phyloP scores from a whole-genome alignment of 139 green algal genomes.

The Tetraselmis chui region DNA sequence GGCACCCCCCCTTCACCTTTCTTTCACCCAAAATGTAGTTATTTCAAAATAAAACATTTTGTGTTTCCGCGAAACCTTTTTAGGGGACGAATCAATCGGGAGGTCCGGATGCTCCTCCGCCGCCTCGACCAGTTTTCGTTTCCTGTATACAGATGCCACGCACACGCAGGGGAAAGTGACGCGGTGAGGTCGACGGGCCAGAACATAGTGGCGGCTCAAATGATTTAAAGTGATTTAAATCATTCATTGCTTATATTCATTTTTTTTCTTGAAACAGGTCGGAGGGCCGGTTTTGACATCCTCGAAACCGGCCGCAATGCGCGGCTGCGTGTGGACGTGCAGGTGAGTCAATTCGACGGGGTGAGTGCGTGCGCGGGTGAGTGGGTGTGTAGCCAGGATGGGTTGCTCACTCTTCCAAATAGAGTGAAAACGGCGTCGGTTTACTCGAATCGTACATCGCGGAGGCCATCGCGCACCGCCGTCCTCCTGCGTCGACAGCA shows the following conservation, averaged over 20 bases:
- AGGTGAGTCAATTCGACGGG: neutral
- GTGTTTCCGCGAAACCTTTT: no score
- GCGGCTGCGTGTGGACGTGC: no score
- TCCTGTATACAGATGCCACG: neutral
- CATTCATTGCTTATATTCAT: no score
- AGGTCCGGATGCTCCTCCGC: neutral
- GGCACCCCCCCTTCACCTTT: neutral
- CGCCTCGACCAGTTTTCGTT: neutral
- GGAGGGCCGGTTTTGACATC: no score
- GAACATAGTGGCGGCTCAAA: neutral
- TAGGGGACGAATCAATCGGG: neutral
- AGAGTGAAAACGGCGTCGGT: neutral
- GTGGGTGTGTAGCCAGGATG: neutral
- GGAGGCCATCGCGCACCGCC: neutral
- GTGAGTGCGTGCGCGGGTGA: no score
- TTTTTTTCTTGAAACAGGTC: no score
- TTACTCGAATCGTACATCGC: neutral
- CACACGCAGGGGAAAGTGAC: no score
- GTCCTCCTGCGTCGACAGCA: no score
- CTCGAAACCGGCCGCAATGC: no score
- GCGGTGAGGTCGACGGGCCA: neutral
- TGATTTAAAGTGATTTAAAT: no score
- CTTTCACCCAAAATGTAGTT: no score
- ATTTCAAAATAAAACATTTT: no score
- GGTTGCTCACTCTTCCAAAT: neutral